Conservation (phyloP, 441 rosid genomes). For the Pelargonium australe region DNA sequence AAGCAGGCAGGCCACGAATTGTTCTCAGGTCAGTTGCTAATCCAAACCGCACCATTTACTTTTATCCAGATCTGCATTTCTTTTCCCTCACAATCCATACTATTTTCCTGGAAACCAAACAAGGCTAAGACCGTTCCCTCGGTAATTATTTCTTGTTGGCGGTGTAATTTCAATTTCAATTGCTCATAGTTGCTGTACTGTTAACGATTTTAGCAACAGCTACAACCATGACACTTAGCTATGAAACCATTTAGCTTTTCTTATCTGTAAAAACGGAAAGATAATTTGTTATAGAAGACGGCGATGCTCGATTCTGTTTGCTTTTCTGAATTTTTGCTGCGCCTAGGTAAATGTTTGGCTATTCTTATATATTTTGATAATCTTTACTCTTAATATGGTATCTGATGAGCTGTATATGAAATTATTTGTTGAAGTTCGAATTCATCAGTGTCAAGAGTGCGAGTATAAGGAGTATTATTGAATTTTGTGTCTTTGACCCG, state of each 20-base stretch:
- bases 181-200: background rate
- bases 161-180: background rate
- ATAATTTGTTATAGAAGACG: background rate
- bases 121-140: background rate
- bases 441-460: background rate
- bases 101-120: conserved; percentile 2
- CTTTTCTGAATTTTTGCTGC: background rate
- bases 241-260: background rate
- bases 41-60: background rate
- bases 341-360: background rate
- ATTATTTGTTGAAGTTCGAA: background rate
- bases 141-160: background rate
- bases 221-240: background rate
- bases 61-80: background rate
- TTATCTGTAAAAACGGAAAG: too few species aligned
- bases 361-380: background rate
- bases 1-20: too few species aligned
- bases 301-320: background rate
- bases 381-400: background rate
- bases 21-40: background rate
- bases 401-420: background rate
- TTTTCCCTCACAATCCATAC: background rate
- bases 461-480: background rate
- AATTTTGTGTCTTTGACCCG: background rate
- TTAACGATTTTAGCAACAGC: background rate